Conservation (phyloP, 768 basidiomycete genomes). For the Rhodosporidiobolus odoratus region DNA sequence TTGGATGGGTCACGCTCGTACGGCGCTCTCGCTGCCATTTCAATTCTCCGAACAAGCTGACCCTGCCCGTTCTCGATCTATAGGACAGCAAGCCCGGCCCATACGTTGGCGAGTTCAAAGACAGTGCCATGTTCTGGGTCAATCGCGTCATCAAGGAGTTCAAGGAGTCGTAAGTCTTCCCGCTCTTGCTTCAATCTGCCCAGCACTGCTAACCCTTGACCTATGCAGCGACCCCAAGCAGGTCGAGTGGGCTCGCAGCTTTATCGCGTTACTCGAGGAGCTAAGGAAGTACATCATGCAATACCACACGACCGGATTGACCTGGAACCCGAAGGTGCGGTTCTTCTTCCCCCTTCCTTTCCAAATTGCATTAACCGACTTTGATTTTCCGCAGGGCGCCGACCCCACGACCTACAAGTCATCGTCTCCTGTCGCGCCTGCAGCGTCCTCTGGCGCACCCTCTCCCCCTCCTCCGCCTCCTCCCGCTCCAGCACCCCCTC, state of each 20-base stretch:
- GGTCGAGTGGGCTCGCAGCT: conserved; percentile 78
- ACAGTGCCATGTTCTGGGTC: conserved; percentile 77
- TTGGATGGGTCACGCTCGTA: conserved; percentile 84
- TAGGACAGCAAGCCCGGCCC: conserved; percentile 73
- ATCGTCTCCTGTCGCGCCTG: conserved; percentile 1
- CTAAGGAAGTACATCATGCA: conserved; percentile 76
- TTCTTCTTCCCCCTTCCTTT: not conserved
- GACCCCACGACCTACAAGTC: conserved; percentile 42
- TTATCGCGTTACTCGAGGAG: conserved; percentile 65
- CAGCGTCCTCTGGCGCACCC: conserved; percentile 25
- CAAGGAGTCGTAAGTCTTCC: conserved; percentile 71
- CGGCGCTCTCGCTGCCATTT: conserved; percentile 44
- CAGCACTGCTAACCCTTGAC: not conserved
- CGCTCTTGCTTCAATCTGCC: not conserved
- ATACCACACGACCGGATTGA: conserved; percentile 74
- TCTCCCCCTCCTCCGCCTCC: conserved; percentile 46
- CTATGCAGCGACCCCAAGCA: conserved; percentile 71
- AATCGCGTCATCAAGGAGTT: conserved; percentile 85
- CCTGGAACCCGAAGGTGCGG: conserved; percentile 77
- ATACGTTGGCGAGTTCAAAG: conserved; percentile 74
- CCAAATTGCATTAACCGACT: not conserved
- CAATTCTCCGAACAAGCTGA: not conserved
- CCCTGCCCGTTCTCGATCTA: not conserved
- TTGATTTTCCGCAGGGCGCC: conserved; percentile 50
- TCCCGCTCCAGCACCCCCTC: conserved; percentile 45